Evolutionary conservation across 495 filamentous ascomycete genomes (phyloP).

Genomic region (Oleoguttula mirabilis): DNA sequence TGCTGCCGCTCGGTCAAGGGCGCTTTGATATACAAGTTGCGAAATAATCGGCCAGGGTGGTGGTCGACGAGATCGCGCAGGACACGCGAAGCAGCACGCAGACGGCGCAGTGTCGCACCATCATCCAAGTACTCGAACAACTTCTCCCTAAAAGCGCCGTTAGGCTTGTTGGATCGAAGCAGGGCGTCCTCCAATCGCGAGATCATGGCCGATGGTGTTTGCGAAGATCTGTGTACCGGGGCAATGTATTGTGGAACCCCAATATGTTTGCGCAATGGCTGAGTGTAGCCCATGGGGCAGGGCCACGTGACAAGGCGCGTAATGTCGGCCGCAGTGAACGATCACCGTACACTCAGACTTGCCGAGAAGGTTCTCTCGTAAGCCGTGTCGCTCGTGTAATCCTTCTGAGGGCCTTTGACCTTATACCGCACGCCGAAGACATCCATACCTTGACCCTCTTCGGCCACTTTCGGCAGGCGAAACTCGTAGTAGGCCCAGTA

Average conservation of each 20-base stretch:
- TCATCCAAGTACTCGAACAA: conserved; percentile 9
- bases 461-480: conserved; percentile 30
- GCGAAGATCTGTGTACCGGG: no score
- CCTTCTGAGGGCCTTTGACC: conserved; percentile 57
- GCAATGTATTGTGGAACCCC: no score
- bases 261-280: no score
- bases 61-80: conserved; percentile 6
- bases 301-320: not conserved
- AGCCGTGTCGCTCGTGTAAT: conserved; percentile 39
- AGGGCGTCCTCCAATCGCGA: conserved; percentile 8
- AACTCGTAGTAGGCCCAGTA: conserved; percentile 55
- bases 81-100: conserved; percentile 2
- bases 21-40: conserved; percentile 7
- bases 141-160: not conserved
- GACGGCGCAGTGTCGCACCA: not conserved
- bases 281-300: no score
- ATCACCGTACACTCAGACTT: not conserved
- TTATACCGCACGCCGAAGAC: conserved; percentile 48
- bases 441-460: conserved; percentile 35
- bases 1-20: not conserved
- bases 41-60: conserved; percentile 4
- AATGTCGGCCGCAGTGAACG: not conserved
- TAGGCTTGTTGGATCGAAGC: not conserved
- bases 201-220: not conserved
- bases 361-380: conserved; percentile 20